Conservation (phyloP, 2,329 filamentous ascomycete genomes). For the Seiridium cupressi region DNA sequence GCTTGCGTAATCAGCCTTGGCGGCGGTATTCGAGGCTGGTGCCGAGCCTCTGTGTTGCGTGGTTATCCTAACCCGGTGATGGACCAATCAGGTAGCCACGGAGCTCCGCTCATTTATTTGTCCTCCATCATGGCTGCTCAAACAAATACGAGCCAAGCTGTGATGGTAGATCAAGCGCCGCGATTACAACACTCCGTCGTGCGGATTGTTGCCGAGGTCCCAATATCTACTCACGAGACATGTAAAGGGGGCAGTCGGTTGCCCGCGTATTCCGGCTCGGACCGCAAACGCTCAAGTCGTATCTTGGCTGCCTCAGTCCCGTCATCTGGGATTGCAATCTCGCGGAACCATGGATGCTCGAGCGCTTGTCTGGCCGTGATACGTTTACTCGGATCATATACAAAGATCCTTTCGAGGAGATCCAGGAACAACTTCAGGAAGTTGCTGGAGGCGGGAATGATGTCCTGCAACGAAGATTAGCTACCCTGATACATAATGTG, state of each 20-base stretch:
- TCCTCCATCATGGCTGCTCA: background rate
- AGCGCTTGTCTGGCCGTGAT: constrained; percentile 67
- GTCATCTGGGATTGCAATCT: constrained; percentile 61
- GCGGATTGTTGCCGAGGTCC: background rate
- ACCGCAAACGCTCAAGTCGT: constrained; percentile 48
- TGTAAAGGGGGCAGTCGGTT: constrained; percentile 9
- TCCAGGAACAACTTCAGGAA: constrained; percentile 65
- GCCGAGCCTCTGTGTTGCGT: no score
- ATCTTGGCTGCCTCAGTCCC: constrained; percentile 68
- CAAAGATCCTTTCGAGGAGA: constrained; percentile 64
- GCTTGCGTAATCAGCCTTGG: background rate
- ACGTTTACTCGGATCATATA: constrained; percentile 63
- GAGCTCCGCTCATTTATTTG: background rate
- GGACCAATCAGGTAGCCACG: no score
- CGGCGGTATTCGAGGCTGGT: no score
- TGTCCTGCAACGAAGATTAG: constrained; percentile 48
- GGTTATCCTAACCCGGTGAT: no score
- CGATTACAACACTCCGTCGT: no score
- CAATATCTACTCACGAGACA: background rate
- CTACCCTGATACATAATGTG: background rate
- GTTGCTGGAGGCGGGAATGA: constrained; percentile 57
- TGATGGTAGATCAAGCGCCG: no score
- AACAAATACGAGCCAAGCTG: no score
- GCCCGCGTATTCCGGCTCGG: constrained; percentile 34
- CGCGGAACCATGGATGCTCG: constrained; percentile 67